Percentiles rank a stretch among this genome's conserved stretches.
phyloP scores from a whole-genome alignment of 352 stramenopile species.

The Pythium inflatum region DNA sequence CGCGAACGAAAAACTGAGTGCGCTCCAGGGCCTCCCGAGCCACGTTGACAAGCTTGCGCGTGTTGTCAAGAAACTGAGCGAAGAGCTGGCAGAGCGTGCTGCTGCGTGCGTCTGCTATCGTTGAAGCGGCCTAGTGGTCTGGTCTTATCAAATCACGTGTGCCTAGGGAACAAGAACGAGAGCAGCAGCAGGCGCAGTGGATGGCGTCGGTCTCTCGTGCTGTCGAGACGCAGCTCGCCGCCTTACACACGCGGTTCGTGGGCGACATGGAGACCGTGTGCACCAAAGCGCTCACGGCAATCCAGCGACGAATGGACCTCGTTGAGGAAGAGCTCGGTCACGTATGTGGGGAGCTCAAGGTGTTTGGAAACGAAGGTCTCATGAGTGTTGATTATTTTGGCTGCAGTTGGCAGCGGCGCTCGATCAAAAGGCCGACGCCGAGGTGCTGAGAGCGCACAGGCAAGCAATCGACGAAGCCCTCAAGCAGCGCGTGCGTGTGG shows the following conservation, averaged over 20 bases:
- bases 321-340: conserved; percentile 65
- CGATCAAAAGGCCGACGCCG: conserved; percentile 54
- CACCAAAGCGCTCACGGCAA: conserved; percentile 16
- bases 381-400: no score
- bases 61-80: conserved; percentile 49
- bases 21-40: conserved; percentile 32
- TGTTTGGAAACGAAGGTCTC: no score
- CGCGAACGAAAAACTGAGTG: conserved; percentile 3
- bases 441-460: conserved; percentile 36
- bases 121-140: background rate
- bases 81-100: conserved; percentile 38
- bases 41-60: conserved; percentile 51
- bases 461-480: conserved; percentile 46
- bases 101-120: conserved; percentile 16
- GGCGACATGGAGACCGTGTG: conserved; percentile 21
- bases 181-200: conserved; percentile 15
- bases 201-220: conserved; percentile 17
- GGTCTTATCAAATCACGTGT: conserved; percentile 15
- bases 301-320: conserved; percentile 46
- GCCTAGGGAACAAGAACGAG: conserved; percentile 24
- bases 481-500: conserved; percentile 44
- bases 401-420: conserved; percentile 41
- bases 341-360: conserved; percentile 19
- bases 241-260: conserved; percentile 4
- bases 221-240: conserved; percentile 21